Base-by-base conservation (phyloP, 163 green algal genomes). In the Smithsoniella earleae region DNA sequence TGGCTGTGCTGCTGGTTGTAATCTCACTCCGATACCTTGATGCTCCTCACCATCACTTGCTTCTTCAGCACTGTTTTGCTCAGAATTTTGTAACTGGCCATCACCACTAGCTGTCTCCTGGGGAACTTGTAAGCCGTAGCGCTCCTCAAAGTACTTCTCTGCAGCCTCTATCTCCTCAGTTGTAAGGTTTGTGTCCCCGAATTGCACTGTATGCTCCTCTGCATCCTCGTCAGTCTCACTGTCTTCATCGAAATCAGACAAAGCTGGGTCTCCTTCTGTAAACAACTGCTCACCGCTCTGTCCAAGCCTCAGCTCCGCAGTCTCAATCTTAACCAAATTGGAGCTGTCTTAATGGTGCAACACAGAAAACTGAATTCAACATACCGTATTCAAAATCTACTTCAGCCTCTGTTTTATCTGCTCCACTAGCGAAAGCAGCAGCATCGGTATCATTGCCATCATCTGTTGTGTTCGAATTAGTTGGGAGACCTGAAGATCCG, bases 151-250 rank as follows among this genome's bases (percentile, higher is more conserved):
- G 0, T 72, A 66, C n/a, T 62, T 54, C 77, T 95, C 89, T 20
- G 88, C 89, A 28, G 76, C 84, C 16, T 82, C 84, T 10, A 96
- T 80, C 75, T 94, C 77, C 74, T 94, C 83, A 0, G 87, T 80
- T 0, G 83, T 89, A 77, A 92, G 88, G 36, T 79, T 79, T 18
- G 85, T 83, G 0, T 82, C 86, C 3, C 89, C 89, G 72, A 94
- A 62, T 20, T 86, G 36, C 30, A 79, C 22, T 28, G 58, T 63
- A 30, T 79, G 66, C 22, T 91, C 87, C 22, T 91, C 87, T 44
- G 93, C 87, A 75, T 96, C 90, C 63, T 93, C 88, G 45, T 90
- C 82, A 66, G 22, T 22, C 18, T 73, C 63, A 74, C 46, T 78
- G 62, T 64, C 74, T 1, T 79, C 81, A 27, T 66, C n/a, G n/a